A percentile compares a stretch with the other conserved stretches of the same genome.
These are phyloP conservation scores for Malassezia brasiliensis DNA, from an alignment of 1,284 basidiomycete genomes.

Conservation along the genomic window DNA sequence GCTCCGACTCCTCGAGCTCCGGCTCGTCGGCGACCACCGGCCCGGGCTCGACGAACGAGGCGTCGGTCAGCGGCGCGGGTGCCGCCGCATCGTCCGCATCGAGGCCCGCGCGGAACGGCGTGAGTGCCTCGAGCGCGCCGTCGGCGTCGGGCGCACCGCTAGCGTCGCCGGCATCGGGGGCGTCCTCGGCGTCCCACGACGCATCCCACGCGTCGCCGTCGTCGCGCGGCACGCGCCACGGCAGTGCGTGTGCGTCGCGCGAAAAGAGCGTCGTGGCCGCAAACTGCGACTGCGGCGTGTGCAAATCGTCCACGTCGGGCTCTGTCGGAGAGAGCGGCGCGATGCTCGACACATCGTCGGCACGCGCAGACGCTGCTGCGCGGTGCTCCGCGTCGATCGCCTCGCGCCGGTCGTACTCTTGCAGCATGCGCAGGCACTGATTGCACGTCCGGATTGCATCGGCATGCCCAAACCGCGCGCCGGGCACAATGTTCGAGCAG, in stretches of 20 bases:
- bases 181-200: background rate
- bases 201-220: background rate
- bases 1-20: background rate
- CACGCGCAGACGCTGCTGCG: background rate
- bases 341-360: background rate
- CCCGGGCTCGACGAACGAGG: background rate
- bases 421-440: slow-evolving; percentile 79
- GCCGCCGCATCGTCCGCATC: slow-evolving; percentile 1
- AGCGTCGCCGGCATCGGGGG: background rate
- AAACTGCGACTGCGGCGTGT: slow-evolving; percentile 14
- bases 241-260: slow-evolving; percentile 1
- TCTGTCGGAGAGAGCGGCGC: background rate
- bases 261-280: slow-evolving; percentile 13
- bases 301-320: slow-evolving; percentile 2
- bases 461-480: slow-evolving; percentile 80
- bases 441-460: slow-evolving; percentile 90
- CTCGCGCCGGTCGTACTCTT: slow-evolving; percentile 53
- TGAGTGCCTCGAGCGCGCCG: background rate
- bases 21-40: background rate
- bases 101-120: slow-evolving; percentile 10
- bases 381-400: slow-evolving; percentile 11
- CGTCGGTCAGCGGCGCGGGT: background rate
- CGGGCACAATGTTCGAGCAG: slow-evolving; percentile 94
- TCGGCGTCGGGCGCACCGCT: background rate
- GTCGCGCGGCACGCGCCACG: background rate